Percentiles rank a stretch among this genome's conserved stretches.
Evolutionary conservation across 2,329 filamentous ascomycete genomes (phyloP).

Genomic region (Pseudogymnoascus sp.): DNA sequence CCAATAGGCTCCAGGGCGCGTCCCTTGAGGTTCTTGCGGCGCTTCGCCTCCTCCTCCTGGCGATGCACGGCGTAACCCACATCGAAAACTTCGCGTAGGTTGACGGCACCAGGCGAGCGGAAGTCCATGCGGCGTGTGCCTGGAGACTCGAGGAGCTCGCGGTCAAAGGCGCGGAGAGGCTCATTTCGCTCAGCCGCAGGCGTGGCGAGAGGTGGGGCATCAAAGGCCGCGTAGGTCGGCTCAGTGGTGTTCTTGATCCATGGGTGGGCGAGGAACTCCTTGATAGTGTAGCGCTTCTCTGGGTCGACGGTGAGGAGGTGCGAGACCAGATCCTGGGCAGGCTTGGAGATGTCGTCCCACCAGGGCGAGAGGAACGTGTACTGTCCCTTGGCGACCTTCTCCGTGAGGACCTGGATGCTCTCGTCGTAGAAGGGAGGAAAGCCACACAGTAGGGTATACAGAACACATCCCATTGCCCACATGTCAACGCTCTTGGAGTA

Average conservation of each 20-base stretch:
- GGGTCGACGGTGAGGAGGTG: conserved; percentile 92
- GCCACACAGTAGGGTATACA: conserved; percentile 93
- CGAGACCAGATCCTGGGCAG: conserved; percentile 86
- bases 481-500: conserved; percentile 99
- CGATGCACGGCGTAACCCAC: conserved; percentile 96
- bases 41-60: conserved; percentile 91
- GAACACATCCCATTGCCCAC: conserved; percentile 95
- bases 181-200: conserved; percentile 39
- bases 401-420: conserved; percentile 90
- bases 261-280: conserved; percentile 85
- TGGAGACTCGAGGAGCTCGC: conserved; percentile 47
- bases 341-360: conserved; percentile 98
- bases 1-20: conserved; percentile 54
- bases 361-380: conserved; percentile 97
- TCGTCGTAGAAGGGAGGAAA: conserved; percentile 99
- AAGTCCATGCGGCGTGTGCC: conserved; percentile 71
- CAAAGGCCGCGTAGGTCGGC: conserved; percentile 55
- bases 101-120: conserved; percentile 88
- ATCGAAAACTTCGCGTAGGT: conserved; percentile 93
- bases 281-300: conserved; percentile 88
- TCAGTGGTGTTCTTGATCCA: conserved; percentile 75
- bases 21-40: conserved; percentile 75
- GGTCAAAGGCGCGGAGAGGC: conserved; percentile 48
- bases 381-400: conserved; percentile 94
- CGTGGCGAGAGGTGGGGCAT: conserved; percentile 65